Percentiles rank a stretch among this genome's conserved stretches.
These are phyloP conservation scores for Cucurbita pepo DNA, from an alignment of 306 rosid species.

Conservation along the genomic window DNA sequence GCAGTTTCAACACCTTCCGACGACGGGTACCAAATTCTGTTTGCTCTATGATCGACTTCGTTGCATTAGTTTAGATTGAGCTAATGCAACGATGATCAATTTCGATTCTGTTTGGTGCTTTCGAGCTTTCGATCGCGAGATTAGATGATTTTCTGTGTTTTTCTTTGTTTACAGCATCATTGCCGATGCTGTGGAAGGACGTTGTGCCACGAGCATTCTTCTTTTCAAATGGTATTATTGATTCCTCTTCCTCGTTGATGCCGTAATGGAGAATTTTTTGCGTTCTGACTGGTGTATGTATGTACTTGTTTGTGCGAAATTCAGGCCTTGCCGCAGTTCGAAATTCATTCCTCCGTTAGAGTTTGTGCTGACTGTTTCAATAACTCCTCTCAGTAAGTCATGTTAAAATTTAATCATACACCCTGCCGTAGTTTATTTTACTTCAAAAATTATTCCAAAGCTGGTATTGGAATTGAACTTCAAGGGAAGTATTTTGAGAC, in stretches of 20 bases:
- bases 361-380: constrained; percentile 89
- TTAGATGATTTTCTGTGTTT: neutral
- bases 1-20: constrained; percentile 88
- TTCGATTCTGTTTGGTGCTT: neutral
- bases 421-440: neutral
- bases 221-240: constrained; percentile 50
- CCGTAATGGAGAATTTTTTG: neutral
- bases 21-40: constrained; percentile 48
- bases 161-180: constrained; percentile 64
- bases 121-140: neutral
- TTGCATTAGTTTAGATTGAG: neutral
- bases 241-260: neutral
- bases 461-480: neutral
- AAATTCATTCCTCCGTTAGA: constrained; percentile 57
- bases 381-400: constrained; percentile 38
- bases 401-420: neutral
- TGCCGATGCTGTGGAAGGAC: constrained; percentile 94
- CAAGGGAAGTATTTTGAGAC: neutral
- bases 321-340: constrained; percentile 86
- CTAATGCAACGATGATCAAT: neutral
- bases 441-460: neutral
- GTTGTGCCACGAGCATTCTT: constrained; percentile 77
- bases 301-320: neutral
- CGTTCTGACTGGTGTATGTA: neutral
- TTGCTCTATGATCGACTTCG: neutral